Conservation (phyloP, 805 yeast genomes). For the Lachancea fermentati region DNA sequence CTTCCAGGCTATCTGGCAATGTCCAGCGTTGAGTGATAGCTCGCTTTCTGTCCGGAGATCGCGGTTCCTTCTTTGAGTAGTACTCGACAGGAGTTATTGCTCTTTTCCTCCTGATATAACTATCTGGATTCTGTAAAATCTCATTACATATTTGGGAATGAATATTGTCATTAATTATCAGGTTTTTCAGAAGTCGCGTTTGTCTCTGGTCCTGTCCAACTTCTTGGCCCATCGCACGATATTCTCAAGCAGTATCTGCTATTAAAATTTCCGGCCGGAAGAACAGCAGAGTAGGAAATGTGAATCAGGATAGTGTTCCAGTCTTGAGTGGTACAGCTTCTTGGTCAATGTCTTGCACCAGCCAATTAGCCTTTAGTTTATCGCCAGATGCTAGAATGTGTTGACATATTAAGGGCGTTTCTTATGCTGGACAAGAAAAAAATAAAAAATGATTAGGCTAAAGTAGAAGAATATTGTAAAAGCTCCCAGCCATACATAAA, state of each 20-base stretch:
- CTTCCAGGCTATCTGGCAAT: conserved; percentile 13
- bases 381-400: no score
- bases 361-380: no score
- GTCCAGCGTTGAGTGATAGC: conserved; percentile 5
- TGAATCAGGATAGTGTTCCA: no score
- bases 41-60: conserved; percentile 1
- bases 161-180: conserved; percentile 23
- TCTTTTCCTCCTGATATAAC: conserved; percentile 6
- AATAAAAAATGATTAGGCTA: no score
- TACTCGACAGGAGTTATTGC: neutral
- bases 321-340: no score
- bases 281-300: no score
- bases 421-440: no score
- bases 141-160: conserved; percentile 18
- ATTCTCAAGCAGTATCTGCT: neutral
- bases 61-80: neutral
- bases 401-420: no score
- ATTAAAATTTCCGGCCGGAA: neutral
- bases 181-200: conserved; percentile 14
- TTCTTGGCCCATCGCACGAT: conserved; percentile 3
- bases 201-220: conserved; percentile 5
- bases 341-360: no score
- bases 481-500: no score
- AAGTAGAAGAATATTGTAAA: no score
- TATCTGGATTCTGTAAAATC: conserved; percentile 4